phyloP scores from a whole-genome alignment of 306 rosid species.

The Quercus agrifolia region DNA sequence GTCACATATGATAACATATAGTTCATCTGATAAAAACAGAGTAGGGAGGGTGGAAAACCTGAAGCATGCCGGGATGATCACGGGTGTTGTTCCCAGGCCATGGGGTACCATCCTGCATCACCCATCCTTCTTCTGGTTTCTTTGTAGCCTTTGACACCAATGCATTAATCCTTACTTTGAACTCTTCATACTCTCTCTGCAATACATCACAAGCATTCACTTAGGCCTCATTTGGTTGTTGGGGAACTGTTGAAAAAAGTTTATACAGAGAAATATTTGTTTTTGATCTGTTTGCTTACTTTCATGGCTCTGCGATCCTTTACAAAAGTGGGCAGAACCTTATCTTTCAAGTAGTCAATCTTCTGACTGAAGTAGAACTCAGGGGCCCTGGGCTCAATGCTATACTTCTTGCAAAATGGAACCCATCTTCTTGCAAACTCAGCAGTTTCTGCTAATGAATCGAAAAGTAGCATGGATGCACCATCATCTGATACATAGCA shows the following conservation, averaged over 20 bases:
- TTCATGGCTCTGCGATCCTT: constrained; percentile 95
- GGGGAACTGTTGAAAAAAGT: background rate
- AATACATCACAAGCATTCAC: background rate
- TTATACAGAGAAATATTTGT: background rate
- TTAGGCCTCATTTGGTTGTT: background rate
- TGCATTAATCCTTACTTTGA: constrained; percentile 81
- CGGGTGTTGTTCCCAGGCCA: constrained; percentile 93
- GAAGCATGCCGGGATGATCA: constrained; percentile 98
- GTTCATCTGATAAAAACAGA: background rate
- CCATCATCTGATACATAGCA: constrained; percentile 95
- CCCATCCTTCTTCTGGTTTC: constrained; percentile 98
- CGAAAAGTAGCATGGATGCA: constrained; percentile 82
- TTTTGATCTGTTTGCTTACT: constrained; percentile 32
- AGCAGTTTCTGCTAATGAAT: constrained; percentile 71
- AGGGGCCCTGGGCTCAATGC: constrained; percentile 83
- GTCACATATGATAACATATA: background rate
- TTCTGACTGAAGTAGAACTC: constrained; percentile 86
- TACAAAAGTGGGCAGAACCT: constrained; percentile 76
- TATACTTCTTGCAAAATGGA: constrained; percentile 78
- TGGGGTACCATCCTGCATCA: constrained; percentile 92
- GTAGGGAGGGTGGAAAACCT: constrained; percentile 40
- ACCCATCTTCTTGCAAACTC: constrained; percentile 93
- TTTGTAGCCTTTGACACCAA: constrained; percentile 80
- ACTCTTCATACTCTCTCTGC: constrained; percentile 98
- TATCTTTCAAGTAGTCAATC: constrained; percentile 90